Evolutionary conservation across 805 yeast genomes (phyloP), one percentile per base, ranked within the genome.

Genomic region (Yamadazyma endophytica): DNA sequence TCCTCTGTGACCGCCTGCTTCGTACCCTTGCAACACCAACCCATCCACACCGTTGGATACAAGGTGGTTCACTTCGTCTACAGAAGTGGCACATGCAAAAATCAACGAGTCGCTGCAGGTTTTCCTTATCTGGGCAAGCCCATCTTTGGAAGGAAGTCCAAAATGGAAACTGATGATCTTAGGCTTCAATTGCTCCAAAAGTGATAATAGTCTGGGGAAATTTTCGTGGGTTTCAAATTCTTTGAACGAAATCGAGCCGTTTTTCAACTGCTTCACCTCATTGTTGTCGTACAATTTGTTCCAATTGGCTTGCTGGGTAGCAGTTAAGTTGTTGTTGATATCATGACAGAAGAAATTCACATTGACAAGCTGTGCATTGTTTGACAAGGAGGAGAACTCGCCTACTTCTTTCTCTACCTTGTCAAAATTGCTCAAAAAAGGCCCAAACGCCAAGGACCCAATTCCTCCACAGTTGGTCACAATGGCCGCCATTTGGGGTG

Each of bases 1-100:
- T 2, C 82, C 82, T 12, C 83, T 53, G 45, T 77, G 83, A 0
- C 83, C 83, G 15, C 83, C 83, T 3, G 83, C 83, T 42, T 76
- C 82, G 47, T 58, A 60, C 0, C 82, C 82, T 48, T 78, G 84
- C 16, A 66, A 58, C 6, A 70, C 56, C 4, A 77, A 49, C 2
- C 72, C 79, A 47, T 75, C 77, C 5, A 67, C 64, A 0, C 64
- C 64, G 12, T 29, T 14, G 0, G 49, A 44, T 3, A 47, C 18
- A 18, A 60, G 49, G 26, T 46, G 21, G 12, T 40, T 18, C 1
- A 71, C 73, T 41, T 77, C 82, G 1, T 46, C 43, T 0, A 64
- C 43, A 13, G 63, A 63, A 0, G 81, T 76, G 0, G 70, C 75
- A 2, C 72, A 53, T 2, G 64, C 73, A 40, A 73, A 58, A 2